These are phyloP conservation scores for Fraxinus quadrangulata DNA, from an alignment of 257 asterid species.

Conservation along the genomic window DNA sequence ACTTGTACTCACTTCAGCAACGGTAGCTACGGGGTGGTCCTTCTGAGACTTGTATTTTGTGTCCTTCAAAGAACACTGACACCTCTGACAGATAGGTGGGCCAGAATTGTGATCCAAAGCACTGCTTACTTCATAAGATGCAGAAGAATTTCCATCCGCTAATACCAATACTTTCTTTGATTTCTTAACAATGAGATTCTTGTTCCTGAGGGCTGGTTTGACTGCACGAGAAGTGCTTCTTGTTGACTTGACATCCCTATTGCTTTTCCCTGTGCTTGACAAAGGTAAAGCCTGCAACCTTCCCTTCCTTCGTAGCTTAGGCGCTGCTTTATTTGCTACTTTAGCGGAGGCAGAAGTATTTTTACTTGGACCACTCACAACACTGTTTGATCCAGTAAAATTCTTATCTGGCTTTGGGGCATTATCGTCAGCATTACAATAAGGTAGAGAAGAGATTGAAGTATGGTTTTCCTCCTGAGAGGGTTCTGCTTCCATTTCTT, in stretches of 20 bases:
- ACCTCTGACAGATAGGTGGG: constrained; percentile 70
- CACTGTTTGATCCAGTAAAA: constrained; percentile 33
- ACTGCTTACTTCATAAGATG: constrained; percentile 28
- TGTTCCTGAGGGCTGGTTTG: constrained; percentile 65
- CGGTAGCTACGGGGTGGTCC: constrained; percentile 26
- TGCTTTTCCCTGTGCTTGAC: constrained; percentile 48
- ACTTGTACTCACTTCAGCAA: constrained; percentile 25
- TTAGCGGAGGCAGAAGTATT: constrained; percentile 39
- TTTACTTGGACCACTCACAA: constrained; percentile 32
- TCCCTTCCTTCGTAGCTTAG: constrained; percentile 58
- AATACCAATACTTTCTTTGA: constrained; percentile 41
- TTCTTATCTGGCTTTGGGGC: constrained; percentile 30
- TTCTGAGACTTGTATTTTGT: constrained; percentile 33
- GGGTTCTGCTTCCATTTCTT: constrained; percentile 12
- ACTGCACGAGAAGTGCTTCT: constrained; percentile 50
- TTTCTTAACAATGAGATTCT: constrained; percentile 58
- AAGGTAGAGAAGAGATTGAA: constrained; percentile 2
- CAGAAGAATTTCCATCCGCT: constrained; percentile 24
- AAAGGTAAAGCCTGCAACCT: constrained; percentile 51
- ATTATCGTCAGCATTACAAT: not conserved
- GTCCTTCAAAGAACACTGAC: constrained; percentile 71
- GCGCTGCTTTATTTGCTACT: constrained; percentile 46
- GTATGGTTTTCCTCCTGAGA: constrained; percentile 37
- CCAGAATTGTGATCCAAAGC: constrained; percentile 30
- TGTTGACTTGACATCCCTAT: constrained; percentile 46